phyloP scores from a whole-genome alignment of 768 basidiomycete species.

The Tulasnella sp. region DNA sequence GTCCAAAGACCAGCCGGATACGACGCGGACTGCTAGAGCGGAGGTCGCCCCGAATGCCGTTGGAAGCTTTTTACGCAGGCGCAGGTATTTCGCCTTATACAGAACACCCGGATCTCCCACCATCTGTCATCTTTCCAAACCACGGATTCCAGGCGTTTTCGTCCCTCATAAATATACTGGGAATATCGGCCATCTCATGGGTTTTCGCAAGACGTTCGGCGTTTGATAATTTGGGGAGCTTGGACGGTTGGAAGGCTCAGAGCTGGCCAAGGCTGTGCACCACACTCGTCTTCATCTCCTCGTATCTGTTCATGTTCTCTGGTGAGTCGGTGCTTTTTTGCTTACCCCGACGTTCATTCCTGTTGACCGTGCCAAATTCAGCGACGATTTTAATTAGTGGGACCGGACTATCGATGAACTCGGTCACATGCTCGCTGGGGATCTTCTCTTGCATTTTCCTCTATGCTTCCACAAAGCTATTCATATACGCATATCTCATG shows the following conservation, averaged over 20 bases:
- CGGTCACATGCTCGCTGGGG: slow-evolving; percentile 35
- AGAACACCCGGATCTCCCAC: neutral
- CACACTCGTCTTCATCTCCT: slow-evolving; percentile 38
- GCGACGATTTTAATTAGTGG: slow-evolving; percentile 42
- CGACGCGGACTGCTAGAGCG: neutral
- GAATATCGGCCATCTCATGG: slow-evolving; percentile 32
- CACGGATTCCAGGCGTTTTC: slow-evolving; percentile 4
- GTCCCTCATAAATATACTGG: slow-evolving; percentile 15
- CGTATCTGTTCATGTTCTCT: slow-evolving; percentile 39
- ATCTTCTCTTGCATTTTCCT: slow-evolving; percentile 39
- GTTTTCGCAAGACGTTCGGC: slow-evolving; percentile 38
- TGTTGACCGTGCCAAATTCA: slow-evolving; percentile 22
- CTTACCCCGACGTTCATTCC: neutral
- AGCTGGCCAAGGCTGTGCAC: slow-evolving; percentile 39
- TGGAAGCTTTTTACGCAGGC: neutral
- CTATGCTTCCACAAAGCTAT: slow-evolving; percentile 36
- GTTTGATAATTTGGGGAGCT: slow-evolving; percentile 30
- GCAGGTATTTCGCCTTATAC: slow-evolving; percentile 6
- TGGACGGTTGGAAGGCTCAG: slow-evolving; percentile 25
- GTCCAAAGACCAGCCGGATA: neutral
- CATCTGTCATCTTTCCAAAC: slow-evolving; percentile 11
- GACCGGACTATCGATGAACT: slow-evolving; percentile 37
- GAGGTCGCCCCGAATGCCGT: neutral
- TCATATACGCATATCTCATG: slow-evolving; percentile 44
- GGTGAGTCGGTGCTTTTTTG: slow-evolving; percentile 29